Percentiles rank a stretch among this genome's conserved stretches.
Conservation (phyloP, 2,329 filamentous ascomycete genomes). For the Madurella mycetomatis region DNA sequence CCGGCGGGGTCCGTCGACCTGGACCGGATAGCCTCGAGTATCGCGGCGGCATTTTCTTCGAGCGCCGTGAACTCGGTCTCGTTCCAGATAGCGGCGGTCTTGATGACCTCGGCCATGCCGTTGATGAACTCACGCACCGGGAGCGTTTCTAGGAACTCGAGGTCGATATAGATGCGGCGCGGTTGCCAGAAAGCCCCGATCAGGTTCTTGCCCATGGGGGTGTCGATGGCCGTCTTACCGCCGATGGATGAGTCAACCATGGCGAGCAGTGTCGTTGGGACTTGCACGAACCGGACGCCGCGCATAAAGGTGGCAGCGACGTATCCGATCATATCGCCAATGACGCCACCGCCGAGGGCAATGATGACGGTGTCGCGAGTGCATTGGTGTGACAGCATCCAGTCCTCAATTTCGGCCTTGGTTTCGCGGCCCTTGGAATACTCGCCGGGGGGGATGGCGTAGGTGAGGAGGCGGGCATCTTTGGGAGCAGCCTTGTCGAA, state of each 20-base stretch:
- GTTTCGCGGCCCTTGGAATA: slow-evolving; percentile 89
- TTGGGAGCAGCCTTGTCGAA: slow-evolving; percentile 50
- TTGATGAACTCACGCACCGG: slow-evolving; percentile 93
- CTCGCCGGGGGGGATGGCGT: slow-evolving; percentile 85
- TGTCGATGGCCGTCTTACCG: slow-evolving; percentile 97
- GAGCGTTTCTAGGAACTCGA: slow-evolving; percentile 85
- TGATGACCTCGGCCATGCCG: slow-evolving; percentile 97
- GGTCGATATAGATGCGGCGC: slow-evolving; percentile 86
- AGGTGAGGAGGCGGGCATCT: slow-evolving; percentile 69
- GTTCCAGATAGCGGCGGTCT: slow-evolving; percentile 95
- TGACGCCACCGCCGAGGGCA: slow-evolving; percentile 90
- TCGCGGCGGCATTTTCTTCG: slow-evolving; percentile 73
- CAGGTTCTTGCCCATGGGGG: slow-evolving; percentile 90
- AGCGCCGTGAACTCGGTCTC: slow-evolving; percentile 79
- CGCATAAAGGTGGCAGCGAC: slow-evolving; percentile 98
- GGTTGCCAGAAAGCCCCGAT: slow-evolving; percentile 97
- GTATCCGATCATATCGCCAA: slow-evolving; percentile 97
- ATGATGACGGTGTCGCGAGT: slow-evolving; percentile 93
- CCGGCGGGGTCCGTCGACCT: slow-evolving; percentile 46
- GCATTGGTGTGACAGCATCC: slow-evolving; percentile 89
- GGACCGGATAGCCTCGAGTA: slow-evolving; percentile 67
- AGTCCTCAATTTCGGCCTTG: slow-evolving; percentile 94
- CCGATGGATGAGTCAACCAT: slow-evolving; percentile 99
- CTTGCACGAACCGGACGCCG: slow-evolving; percentile 91
- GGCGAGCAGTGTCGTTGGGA: slow-evolving; percentile 87